Evolutionary conservation across 352 stramenopile species (phyloP), one percentile per base, ranked within the genome.

Genomic region (Pythium aristosporum): DNA sequence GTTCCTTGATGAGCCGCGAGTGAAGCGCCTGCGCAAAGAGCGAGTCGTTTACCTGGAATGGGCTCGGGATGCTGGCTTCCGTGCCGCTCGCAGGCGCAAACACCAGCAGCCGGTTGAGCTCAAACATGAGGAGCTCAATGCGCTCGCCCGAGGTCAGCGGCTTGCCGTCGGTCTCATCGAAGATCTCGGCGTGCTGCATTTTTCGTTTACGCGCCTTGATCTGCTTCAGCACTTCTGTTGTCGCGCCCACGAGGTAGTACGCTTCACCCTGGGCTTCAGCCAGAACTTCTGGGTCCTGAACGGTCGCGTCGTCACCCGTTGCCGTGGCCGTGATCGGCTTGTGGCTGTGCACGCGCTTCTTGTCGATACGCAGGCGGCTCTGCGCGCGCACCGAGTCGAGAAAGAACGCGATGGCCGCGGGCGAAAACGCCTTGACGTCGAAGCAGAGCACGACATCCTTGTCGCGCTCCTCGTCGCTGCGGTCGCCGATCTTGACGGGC

Each of bases 381-480:
- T 92, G 85, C n/a, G 69, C 63, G 46, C 70, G 59, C 57, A 92
- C 74, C 48, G 85, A 85, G 49, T 78, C 69, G 57, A 92, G 63
- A 48, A 94, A 91, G 63, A 88, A 91, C 18, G 84, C 74, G 46
- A 86, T 74, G 3, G 80, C 75, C 9, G 71, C 67, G 25, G 49
- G 49, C 15, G 79, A 52, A 42, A 82, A 89, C 32, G 75, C 73
- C 61, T 89, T 87, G 20, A 71, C 74, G 62, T 92, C 68, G 55
- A 91, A 88, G 63, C 80, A 85, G 37, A 94, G 63, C 54, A 94
- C 74, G 15, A 94, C 61, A 44, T 94, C 82, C 68, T 89, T 80
- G 52, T 82, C 73, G 25, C 84, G 74, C 69, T 92, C 82, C 5
- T 71, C 70, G 18, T 77, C 77, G 39, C 60, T 74, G 37, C 76